phyloP scores from a whole-genome alignment of 1,284 basidiomycete genomes.

The Ceratobasidium sp. region DNA sequence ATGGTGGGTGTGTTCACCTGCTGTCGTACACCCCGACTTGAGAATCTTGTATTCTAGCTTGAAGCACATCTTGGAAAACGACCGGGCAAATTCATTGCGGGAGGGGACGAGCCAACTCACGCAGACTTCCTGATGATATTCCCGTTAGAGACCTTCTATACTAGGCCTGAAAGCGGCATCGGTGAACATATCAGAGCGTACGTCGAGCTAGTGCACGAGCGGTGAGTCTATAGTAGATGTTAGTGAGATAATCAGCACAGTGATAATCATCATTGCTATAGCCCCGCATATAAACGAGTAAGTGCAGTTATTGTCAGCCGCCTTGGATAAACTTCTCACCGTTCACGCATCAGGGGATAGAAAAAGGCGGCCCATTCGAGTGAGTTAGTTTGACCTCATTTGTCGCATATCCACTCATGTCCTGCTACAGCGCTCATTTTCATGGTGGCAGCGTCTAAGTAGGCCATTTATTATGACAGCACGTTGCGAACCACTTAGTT shows the following conservation, averaged over 20 bases:
- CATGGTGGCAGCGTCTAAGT: background rate
- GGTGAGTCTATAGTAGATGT: constrained; percentile 52
- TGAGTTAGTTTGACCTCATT: constrained; percentile 13
- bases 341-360: constrained; percentile 38
- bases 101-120: constrained; percentile 60
- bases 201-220: constrained; percentile 56
- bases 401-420: background rate
- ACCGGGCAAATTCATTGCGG: constrained; percentile 59
- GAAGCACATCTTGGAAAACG: constrained; percentile 59
- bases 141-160: constrained; percentile 54
- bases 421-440: background rate
- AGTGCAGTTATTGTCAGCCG: background rate
- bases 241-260: too few species aligned
- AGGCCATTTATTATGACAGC: too few species aligned
- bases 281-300: constrained; percentile 46
- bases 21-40: background rate
- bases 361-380: constrained; percentile 47
- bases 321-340: background rate
- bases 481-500: too few species aligned
- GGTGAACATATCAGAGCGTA: constrained; percentile 56
- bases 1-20: constrained; percentile 41
- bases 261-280: background rate
- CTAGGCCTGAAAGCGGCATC: constrained; percentile 46
- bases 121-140: constrained; percentile 63
- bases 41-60: constrained; percentile 53